Evolutionary conservation across 306 rosid species (phyloP), one percentile per base, ranked within the genome.

Genomic region (Oxytropis ochrocephala): DNA sequence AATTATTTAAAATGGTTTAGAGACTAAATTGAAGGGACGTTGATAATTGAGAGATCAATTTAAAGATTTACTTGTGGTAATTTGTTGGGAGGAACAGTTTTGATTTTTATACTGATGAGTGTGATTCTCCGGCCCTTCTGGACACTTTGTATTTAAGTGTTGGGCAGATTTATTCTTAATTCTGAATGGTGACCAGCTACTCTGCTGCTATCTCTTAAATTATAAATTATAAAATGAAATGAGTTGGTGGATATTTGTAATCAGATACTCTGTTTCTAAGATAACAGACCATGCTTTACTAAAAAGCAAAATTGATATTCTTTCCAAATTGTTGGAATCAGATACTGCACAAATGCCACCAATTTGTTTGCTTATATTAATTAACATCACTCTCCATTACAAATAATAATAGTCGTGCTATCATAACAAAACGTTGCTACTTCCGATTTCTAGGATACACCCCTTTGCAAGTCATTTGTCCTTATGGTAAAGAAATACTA

Each of bases 321-420:
- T 65, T 51, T 59, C 57, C 46, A 12, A 64, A 43, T 18, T 53
- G 53, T 10, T 30, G 7, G 88, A 81, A 85, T 78, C 83, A 44
- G 84, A 83, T 85, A 5, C 85, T 65, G 24, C 63, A 21, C 10
- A 19, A 50, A 21, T 33, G 17, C 56, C 64, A 30, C 74, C 41
- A 39, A 18, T 51, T 73, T 29, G 4, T 48, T 46, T 52, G 50
- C 47, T 32, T 74, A 59, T 75, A 75, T 79, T 51, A 11, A 75
- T 79, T 51, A 11, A 50, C 67, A 50, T 30, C 29, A 19, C 2
- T 46, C 35, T 61, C 32, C 61, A 19, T 67, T 68, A n/a, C 49
- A 35, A 19, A 14, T 30, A 35, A 33, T 33, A 11, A 57, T 42
- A 54, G 42, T 9, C 46, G 71, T 10, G 8, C 42, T 42, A 44